phyloP scores from a whole-genome alignment of 352 stramenopile species.

The Phytophthora brassicae region DNA sequence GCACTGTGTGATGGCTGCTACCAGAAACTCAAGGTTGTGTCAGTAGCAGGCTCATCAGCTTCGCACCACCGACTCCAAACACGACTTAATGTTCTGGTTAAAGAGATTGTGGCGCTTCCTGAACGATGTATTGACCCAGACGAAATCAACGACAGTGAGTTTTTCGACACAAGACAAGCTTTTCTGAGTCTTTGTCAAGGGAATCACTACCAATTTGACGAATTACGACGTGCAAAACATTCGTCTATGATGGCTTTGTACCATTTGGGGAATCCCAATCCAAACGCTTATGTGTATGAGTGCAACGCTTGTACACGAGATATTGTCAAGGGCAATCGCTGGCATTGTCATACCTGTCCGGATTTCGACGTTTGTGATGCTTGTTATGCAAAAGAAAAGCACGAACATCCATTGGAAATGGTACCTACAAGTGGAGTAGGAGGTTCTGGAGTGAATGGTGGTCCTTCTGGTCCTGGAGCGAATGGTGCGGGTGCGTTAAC shows the following conservation, averaged over 20 bases:
- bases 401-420: conserved; percentile 80
- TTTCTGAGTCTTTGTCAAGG: conserved; percentile 97
- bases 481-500: conserved; percentile 38
- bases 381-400: conserved; percentile 85
- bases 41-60: conserved; percentile 26
- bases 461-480: conserved; percentile 20
- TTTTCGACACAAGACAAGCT: conserved; percentile 96
- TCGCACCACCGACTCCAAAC: conserved; percentile 48
- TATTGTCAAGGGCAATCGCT: conserved; percentile 84
- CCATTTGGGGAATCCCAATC: conserved; percentile 96
- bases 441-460: conserved; percentile 8
- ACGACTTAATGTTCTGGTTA: conserved; percentile 52
- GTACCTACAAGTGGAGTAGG: conserved; percentile 65
- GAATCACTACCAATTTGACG: conserved; percentile 99
- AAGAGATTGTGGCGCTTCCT: conserved; percentile 59
- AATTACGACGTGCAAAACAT: conserved; percentile 98
- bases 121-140: conserved; percentile 80
- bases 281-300: conserved; percentile 87
- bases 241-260: conserved; percentile 99
- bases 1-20: conserved; percentile 83
- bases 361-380: conserved; percentile 91
- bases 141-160: conserved; percentile 88
- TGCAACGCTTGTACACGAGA: conserved; percentile 85
- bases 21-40: conserved; percentile 58
- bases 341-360: conserved; percentile 87